Evolutionary conservation across 495 filamentous ascomycete genomes (phyloP).

Genomic region (Penicillium salamii): DNA sequence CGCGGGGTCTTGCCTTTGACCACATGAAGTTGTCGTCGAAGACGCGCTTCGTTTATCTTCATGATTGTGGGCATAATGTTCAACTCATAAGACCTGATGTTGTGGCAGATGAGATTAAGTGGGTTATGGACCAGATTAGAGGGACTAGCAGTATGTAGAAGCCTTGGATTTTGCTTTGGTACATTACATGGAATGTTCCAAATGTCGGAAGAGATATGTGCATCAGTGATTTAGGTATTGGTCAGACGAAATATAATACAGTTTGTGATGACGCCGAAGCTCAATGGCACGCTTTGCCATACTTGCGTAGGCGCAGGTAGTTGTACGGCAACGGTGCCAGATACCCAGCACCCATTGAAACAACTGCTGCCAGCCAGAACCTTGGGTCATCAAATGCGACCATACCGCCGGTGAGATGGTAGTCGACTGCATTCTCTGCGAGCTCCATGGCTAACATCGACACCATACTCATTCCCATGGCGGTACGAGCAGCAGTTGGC

Average conservation of each 20-base stretch:
- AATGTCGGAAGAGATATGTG: no score
- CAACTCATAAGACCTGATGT: conserved; percentile 46
- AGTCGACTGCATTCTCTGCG: conserved; percentile 45
- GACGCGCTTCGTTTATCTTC: conserved; percentile 34
- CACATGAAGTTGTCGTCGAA: conserved; percentile 39
- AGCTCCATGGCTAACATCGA: conserved; percentile 50
- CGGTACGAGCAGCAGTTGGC: conserved; percentile 35
- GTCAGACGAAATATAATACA: background rate
- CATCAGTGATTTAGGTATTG: no score
- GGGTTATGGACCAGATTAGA: conserved; percentile 38
- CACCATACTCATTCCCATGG: conserved; percentile 48
- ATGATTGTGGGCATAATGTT: conserved; percentile 51
- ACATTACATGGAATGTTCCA: no score
- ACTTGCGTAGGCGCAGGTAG: conserved; percentile 39
- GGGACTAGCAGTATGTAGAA: background rate
- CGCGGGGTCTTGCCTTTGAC: conserved; percentile 41
- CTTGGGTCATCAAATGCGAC: conserved; percentile 28
- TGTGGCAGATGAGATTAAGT: conserved; percentile 43
- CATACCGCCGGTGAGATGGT: conserved; percentile 43
- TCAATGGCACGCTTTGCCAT: conserved; percentile 43
- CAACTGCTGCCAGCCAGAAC: conserved; percentile 35
- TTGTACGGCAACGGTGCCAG: conserved; percentile 48
- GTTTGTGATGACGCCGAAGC: background rate
- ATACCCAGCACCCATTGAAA: conserved; percentile 41
- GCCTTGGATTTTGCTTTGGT: no score